Conservation (phyloP, 2,329 filamentous ascomycete genomes). For the Chaetomiaceae sp. region DNA sequence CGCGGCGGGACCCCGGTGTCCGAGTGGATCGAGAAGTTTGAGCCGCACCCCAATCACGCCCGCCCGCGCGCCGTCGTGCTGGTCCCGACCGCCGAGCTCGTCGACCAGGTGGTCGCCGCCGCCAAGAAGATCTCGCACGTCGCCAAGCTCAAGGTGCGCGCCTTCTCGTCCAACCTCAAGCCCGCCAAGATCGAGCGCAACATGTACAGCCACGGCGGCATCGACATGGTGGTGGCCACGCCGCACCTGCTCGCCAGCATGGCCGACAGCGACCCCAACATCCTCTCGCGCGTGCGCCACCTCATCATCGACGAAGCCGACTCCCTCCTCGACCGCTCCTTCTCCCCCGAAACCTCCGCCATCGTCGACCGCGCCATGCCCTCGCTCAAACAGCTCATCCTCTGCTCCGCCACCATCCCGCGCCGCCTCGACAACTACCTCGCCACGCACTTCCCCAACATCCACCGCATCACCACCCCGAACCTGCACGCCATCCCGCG, state of each 20-base stretch:
- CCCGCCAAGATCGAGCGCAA: constrained; percentile 77
- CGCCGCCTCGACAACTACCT: constrained; percentile 81
- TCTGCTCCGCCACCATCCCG: constrained; percentile 96
- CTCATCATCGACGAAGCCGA: constrained; percentile 94
- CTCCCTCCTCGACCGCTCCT: constrained; percentile 89
- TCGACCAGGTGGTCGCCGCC: constrained; percentile 76
- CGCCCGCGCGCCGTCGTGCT: constrained; percentile 81
- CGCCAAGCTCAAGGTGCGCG: constrained; percentile 79
- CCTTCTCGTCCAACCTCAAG: constrained; percentile 73
- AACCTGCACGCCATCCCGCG: constrained; percentile 95
- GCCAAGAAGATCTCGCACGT: constrained; percentile 79
- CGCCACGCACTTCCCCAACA: constrained; percentile 74
- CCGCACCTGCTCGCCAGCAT: constrained; percentile 88
- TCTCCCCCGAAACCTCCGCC: constrained; percentile 73
- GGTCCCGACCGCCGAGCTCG: constrained; percentile 88
- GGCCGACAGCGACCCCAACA: constrained; percentile 82
- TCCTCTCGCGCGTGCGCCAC: constrained; percentile 86
- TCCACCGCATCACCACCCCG: constrained; percentile 83
- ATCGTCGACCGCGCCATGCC: constrained; percentile 80
- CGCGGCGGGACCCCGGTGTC: constrained; percentile 42
- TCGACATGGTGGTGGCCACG: constrained; percentile 83
- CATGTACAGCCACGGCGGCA: constrained; percentile 73
- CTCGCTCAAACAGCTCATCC: constrained; percentile 77
- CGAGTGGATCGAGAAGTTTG: constrained; percentile 58
- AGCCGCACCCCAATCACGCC: constrained; percentile 68